Percentiles rank a stretch among this genome's conserved stretches.
These are phyloP conservation scores for Colletotrichum sp. DNA, from an alignment of 2,329 filamentous ascomycete genomes.

Conservation along the genomic window DNA sequence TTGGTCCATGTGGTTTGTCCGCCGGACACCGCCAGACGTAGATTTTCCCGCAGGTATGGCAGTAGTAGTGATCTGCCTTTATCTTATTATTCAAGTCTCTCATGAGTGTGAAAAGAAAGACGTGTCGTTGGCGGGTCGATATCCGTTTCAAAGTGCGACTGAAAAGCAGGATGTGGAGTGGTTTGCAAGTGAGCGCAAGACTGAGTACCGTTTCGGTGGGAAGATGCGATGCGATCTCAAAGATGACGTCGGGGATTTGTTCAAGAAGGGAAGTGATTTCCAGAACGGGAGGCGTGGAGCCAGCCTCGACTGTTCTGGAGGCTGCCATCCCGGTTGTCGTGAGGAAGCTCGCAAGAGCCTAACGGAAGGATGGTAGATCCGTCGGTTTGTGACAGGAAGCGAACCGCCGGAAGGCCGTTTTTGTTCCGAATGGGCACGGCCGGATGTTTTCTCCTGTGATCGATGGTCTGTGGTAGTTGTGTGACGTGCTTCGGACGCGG, in stretches of 20 bases:
- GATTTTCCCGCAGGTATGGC: not conserved
- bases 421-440: not conserved
- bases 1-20: not conserved
- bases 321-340: not conserved
- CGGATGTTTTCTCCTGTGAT: not conserved
- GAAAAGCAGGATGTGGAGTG: constrained; percentile 9
- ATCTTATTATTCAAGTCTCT: not conserved
- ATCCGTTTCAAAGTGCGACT: not conserved
- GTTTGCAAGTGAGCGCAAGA: constrained; percentile 7
- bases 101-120: constrained; percentile 5
- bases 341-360: not conserved
- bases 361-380: not conserved
- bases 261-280: not conserved
- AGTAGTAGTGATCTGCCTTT: not conserved
- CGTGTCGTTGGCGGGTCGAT: not conserved
- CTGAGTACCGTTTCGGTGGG: constrained; percentile 6
- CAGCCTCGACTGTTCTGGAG: not conserved
- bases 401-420: not conserved
- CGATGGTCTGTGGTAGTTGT: not conserved
- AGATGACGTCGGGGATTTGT: constrained; percentile 3
- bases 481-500: not conserved
- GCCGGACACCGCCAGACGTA: not conserved
- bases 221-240: constrained; percentile 15
- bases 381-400: not conserved
- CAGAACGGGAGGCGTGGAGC: not conserved